A percentile compares a stretch with the other conserved stretches of the same genome.
Conservation (phyloP, 2,329 filamentous ascomycete species). For the Aspergillus pseudonomiae region DNA sequence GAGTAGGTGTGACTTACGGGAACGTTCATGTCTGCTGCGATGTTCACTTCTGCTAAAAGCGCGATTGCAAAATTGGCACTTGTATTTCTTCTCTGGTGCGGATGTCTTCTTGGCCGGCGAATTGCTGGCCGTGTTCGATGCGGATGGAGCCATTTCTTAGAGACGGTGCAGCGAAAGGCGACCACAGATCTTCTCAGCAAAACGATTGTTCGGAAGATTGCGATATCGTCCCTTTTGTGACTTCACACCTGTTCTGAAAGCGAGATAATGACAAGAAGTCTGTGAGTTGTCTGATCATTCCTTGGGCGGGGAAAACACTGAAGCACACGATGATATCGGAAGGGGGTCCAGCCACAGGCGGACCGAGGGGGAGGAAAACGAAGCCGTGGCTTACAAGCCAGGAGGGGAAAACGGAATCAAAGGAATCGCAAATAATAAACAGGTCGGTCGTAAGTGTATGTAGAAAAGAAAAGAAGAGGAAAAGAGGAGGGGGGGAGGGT, state of each 20-base stretch:
- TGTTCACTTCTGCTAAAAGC: conserved; percentile 98
- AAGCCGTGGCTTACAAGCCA: conserved; percentile 13
- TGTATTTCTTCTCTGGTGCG: conserved; percentile 96
- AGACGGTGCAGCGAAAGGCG: conserved; percentile 20
- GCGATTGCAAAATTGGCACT: conserved; percentile 97
- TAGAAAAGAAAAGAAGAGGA: conserved; percentile 22
- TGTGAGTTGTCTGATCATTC: conserved; percentile 49
- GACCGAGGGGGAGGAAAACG: conserved; percentile 26
- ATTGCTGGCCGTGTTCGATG: conserved; percentile 69
- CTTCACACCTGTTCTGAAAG: conserved; percentile 48
- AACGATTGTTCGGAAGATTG: conserved; percentile 30
- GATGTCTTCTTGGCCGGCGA: conserved; percentile 79
- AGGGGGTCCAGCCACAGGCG: conserved; percentile 46
- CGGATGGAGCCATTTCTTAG: conserved; percentile 44
- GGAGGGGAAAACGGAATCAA: conserved; percentile 11
- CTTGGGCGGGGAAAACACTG: conserved; percentile 38
- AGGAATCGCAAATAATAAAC: conserved; percentile 24
- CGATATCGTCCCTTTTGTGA: conserved; percentile 44
- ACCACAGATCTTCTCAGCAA: conserved; percentile 30
- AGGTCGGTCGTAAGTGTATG: conserved; percentile 9
- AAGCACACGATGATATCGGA: conserved; percentile 25
- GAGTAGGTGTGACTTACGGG: conserved; percentile 71
- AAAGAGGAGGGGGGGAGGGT: conserved; percentile 19
- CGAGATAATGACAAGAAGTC: conserved; percentile 44
- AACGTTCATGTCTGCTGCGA: conserved; percentile 93